These are phyloP conservation scores for Eimeria maxima DNA, from an alignment of 169 alveolate genomes.

Conservation along the genomic window DNA sequence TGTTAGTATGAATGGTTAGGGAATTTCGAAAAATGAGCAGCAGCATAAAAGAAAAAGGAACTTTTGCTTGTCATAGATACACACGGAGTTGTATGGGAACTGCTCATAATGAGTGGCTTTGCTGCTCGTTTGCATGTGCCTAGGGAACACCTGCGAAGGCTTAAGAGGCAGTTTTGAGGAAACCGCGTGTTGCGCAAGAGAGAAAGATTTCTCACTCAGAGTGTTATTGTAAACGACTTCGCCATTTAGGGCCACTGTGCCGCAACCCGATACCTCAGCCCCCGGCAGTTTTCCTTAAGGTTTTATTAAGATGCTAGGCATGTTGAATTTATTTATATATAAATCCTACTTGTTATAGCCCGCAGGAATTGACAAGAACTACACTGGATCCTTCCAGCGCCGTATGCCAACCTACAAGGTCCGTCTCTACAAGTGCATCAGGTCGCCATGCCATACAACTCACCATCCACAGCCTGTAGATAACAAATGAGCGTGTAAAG, in stretches of 20 bases:
- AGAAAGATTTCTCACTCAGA: background rate
- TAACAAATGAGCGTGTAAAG: background rate
- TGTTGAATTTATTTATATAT: no score
- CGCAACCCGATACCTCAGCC: slow-evolving; percentile 83
- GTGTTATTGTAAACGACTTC: slow-evolving; percentile 61
- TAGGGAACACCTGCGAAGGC: background rate
- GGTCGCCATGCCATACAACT: background rate
- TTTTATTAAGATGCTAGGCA: background rate
- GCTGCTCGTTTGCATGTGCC: background rate
- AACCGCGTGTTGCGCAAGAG: background rate
- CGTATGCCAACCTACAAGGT: slow-evolving; percentile 73
- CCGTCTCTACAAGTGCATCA: background rate
- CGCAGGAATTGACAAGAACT: slow-evolving; percentile 76
- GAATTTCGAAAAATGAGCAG: no score
- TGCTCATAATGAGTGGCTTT: background rate
- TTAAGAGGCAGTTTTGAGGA: background rate
- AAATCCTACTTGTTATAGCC: slow-evolving; percentile 51
- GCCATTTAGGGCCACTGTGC: slow-evolving; percentile 78
- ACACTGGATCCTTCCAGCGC: slow-evolving; percentile 81
- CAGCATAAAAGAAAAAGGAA: background rate
- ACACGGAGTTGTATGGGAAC: no score
- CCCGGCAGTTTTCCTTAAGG: slow-evolving; percentile 68
- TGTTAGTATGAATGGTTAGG: background rate
- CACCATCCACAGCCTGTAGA: slow-evolving; percentile 82
- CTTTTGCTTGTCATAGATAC: background rate